phyloP scores from a whole-genome alignment of 2,329 filamentous ascomycete genomes.

The Penicillium psychrosexuale region DNA sequence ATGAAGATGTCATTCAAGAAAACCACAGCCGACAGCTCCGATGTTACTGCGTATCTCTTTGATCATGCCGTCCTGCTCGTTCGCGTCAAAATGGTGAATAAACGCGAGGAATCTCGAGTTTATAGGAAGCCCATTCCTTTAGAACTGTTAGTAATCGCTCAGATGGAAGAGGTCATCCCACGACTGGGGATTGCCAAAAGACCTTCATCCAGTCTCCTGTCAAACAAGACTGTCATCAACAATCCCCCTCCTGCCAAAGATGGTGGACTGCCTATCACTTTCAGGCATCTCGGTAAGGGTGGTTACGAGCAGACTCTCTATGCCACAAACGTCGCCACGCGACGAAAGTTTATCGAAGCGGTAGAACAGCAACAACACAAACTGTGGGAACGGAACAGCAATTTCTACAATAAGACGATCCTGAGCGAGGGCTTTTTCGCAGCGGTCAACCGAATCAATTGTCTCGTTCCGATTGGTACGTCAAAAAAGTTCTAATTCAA shows the following conservation, averaged over 20 bases:
- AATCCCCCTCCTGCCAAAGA: conserved; percentile 59
- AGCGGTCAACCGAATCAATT: conserved; percentile 84
- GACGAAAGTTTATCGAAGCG: conserved; percentile 95
- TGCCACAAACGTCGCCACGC: conserved; percentile 76
- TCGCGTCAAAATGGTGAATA: conserved; percentile 85
- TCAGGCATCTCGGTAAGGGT: conserved; percentile 90
- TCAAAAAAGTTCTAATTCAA: conserved; percentile 10
- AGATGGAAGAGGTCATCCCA: conserved; percentile 96
- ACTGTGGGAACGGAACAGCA: conserved; percentile 68
- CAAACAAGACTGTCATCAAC: conserved; percentile 52
- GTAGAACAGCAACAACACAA: conserved; percentile 89
- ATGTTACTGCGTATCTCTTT: conserved; percentile 93
- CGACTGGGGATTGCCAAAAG: conserved; percentile 76
- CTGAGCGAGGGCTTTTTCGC: conserved; percentile 88
- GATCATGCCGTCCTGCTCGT: conserved; percentile 94
- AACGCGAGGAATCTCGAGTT: conserved; percentile 89
- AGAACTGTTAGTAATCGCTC: conserved; percentile 85
- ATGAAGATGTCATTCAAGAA: conserved; percentile 96
- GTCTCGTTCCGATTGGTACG: conserved; percentile 85
- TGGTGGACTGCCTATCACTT: conserved; percentile 83
- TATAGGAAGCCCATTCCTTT: conserved; percentile 94
- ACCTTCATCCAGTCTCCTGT: conserved; percentile 79
- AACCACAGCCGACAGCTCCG: conserved; percentile 77
- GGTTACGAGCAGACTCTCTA: conserved; percentile 91
- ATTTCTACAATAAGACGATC: conserved; percentile 66